Conservation (phyloP, 2,329 filamentous ascomycete species). For the Rutstroemia sp. region DNA sequence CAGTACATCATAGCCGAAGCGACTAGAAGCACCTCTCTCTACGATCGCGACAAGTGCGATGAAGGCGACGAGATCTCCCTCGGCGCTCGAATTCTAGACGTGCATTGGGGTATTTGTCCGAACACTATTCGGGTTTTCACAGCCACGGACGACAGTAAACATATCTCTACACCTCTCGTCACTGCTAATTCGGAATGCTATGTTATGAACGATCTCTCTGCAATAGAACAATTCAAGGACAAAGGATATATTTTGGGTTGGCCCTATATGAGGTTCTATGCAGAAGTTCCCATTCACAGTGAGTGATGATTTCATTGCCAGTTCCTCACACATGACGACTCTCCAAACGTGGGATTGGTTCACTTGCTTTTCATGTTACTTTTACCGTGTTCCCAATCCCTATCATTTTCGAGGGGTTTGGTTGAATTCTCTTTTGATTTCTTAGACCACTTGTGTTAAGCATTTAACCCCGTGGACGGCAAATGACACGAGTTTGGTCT, state of each 20-base stretch:
- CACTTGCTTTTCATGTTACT: background rate
- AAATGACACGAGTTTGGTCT: background rate
- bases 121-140: conserved; percentile 19
- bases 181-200: conserved; percentile 14
- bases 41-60: conserved; percentile 1
- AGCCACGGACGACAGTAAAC: conserved; percentile 8
- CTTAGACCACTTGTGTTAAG: no score
- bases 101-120: conserved; percentile 19
- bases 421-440: no score
- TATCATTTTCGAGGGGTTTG: no score
- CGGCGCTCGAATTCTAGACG: conserved; percentile 14
- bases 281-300: conserved; percentile 22
- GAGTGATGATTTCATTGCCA: background rate
- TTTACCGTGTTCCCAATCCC: no score
- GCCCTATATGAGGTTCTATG: conserved; percentile 23
- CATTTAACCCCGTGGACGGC: no score
- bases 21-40: conserved; percentile 16
- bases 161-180: conserved; percentile 8
- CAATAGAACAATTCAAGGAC: conserved; percentile 12
- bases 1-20: conserved; percentile 24
- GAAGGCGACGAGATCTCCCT: conserved; percentile 17
- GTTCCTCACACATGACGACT: background rate
- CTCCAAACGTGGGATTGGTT: background rate
- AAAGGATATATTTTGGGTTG: conserved; percentile 16
- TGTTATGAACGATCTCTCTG: conserved; percentile 20